Percentiles rank a stretch among this genome's conserved stretches.
Conservation (phyloP, 805 yeast genomes). For the Candida nemodendra region DNA sequence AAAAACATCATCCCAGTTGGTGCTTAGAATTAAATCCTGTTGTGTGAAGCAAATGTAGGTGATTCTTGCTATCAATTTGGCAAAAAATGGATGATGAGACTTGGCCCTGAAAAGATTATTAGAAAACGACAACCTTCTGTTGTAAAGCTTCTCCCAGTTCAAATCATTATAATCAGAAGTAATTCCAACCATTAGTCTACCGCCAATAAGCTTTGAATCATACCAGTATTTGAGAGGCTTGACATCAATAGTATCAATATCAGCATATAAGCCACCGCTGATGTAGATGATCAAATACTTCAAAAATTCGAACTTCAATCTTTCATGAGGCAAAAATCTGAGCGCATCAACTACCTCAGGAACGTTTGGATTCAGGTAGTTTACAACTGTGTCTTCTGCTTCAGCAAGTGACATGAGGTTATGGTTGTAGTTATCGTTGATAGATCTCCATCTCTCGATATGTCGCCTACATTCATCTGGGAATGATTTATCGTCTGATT, state of each 20-base stretch:
- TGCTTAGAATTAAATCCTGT: conserved; percentile 20
- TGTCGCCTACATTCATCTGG: conserved; percentile 31
- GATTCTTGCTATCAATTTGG: conserved; percentile 33
- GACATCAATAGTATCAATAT: conserved; percentile 51
- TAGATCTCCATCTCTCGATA: conserved; percentile 34
- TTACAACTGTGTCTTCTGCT: conserved; percentile 28
- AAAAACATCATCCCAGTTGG: conserved; percentile 31
- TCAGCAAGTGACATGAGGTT: conserved; percentile 30
- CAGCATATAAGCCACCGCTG: conserved; percentile 55
- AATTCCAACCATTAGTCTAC: conserved; percentile 30
- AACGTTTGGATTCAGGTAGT: conserved; percentile 30
- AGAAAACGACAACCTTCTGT: conserved; percentile 31
- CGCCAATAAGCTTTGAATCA: conserved; percentile 22
- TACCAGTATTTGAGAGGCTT: conserved; percentile 38
- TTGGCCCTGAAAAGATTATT: conserved; percentile 30
- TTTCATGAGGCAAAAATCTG: conserved; percentile 48
- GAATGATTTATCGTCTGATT: conserved; percentile 29
- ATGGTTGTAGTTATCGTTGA: conserved; percentile 31
- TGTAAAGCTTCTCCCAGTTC: conserved; percentile 33
- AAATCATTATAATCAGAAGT: conserved; percentile 31
- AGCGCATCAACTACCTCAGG: conserved; percentile 55
- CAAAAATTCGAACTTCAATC: conserved; percentile 50
- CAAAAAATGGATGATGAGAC: conserved; percentile 35
- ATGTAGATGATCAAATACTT: conserved; percentile 49
- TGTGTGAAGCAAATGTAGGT: conserved; percentile 28